A percentile compares a stretch with the other conserved stretches of the same genome.
Conservation (phyloP, 2,329 filamentous ascomycete species). For the Verticillium longisporum region DNA sequence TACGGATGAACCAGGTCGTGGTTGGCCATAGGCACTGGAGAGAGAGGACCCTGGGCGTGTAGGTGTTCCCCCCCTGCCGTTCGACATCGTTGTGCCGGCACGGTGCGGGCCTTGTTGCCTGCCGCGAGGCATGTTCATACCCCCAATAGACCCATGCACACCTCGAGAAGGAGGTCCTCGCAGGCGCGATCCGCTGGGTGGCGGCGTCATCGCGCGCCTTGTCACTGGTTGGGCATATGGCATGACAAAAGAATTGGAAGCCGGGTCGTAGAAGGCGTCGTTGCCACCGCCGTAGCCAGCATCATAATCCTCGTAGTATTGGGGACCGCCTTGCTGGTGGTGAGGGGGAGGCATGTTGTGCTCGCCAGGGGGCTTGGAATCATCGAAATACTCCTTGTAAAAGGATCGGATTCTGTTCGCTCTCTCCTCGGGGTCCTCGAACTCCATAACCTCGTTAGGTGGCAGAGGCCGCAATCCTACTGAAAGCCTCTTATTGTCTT, state of each 20-base stretch:
- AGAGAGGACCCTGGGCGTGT: slow-evolving; percentile 24
- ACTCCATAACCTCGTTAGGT: slow-evolving; percentile 68
- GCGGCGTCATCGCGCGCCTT: slow-evolving; percentile 92
- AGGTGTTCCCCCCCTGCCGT: slow-evolving; percentile 19
- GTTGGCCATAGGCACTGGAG: slow-evolving; percentile 27
- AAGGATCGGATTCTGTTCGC: slow-evolving; percentile 97
- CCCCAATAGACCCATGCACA: slow-evolving; percentile 36
- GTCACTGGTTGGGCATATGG: slow-evolving; percentile 79
- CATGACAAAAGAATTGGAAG: slow-evolving; percentile 66
- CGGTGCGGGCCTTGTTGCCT: slow-evolving; percentile 56
- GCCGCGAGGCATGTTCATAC: slow-evolving; percentile 37
- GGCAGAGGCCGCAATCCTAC: slow-evolving; percentile 79
- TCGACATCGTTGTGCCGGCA: slow-evolving; percentile 32
- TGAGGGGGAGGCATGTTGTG: slow-evolving; percentile 3
- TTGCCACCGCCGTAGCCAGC: slow-evolving; percentile 52
- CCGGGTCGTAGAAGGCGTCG: slow-evolving; percentile 55
- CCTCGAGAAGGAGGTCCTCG: slow-evolving; percentile 32
- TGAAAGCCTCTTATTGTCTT: slow-evolving; percentile 53
- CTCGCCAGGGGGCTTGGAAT: slow-evolving; percentile 42
- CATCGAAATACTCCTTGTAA: slow-evolving; percentile 99
- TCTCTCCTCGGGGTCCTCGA: slow-evolving; percentile 87
- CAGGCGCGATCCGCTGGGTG: slow-evolving; percentile 52
- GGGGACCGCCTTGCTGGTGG: slow-evolving; percentile 15
- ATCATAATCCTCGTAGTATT: slow-evolving; percentile 73
- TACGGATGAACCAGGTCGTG: slow-evolving; percentile 60